These are phyloP conservation scores for Pythium sp. DNA, from an alignment of 352 stramenopile genomes.

Conservation along the genomic window DNA sequence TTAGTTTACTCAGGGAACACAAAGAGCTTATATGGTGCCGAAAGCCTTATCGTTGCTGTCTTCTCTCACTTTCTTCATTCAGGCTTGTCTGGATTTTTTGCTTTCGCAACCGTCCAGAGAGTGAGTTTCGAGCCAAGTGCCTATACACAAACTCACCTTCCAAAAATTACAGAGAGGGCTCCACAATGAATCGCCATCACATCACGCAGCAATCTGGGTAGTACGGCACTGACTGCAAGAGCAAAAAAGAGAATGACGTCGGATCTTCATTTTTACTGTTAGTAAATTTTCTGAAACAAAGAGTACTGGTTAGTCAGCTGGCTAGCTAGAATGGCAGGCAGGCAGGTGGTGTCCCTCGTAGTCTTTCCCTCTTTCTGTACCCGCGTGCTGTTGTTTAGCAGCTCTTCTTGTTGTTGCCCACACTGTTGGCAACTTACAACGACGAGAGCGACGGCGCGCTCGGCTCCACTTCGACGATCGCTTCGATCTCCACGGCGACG, in stretches of 20 bases:
- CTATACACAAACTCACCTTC: too few relatives aligned
- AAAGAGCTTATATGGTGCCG: neutral
- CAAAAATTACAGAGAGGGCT: too few relatives aligned
- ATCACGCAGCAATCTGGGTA: too few relatives aligned
- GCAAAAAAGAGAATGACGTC: neutral
- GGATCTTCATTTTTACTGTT: neutral
- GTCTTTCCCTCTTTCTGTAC: neutral
- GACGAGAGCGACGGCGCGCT: slow-evolving; percentile 22
- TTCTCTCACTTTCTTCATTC: too few relatives aligned
- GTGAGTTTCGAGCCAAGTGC: too few relatives aligned
- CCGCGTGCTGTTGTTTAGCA: neutral
- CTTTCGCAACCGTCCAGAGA: too few relatives aligned
- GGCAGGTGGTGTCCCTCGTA: neutral
- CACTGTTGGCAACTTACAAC: slow-evolving; percentile 10
- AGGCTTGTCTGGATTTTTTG: too few relatives aligned
- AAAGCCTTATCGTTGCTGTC: neutral
- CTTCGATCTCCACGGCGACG: slow-evolving; percentile 94
- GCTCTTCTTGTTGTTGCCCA: neutral
- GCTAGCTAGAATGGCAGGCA: neutral
- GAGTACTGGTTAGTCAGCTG: neutral
- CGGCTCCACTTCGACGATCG: slow-evolving; percentile 88
- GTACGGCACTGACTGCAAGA: neutral
- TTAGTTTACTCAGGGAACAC: neutral
- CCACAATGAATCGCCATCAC: too few relatives aligned
- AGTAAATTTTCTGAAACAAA: neutral